These are phyloP conservation scores for Millerozyma miso DNA, from an alignment of 805 yeast species.

Conservation along the genomic window DNA sequence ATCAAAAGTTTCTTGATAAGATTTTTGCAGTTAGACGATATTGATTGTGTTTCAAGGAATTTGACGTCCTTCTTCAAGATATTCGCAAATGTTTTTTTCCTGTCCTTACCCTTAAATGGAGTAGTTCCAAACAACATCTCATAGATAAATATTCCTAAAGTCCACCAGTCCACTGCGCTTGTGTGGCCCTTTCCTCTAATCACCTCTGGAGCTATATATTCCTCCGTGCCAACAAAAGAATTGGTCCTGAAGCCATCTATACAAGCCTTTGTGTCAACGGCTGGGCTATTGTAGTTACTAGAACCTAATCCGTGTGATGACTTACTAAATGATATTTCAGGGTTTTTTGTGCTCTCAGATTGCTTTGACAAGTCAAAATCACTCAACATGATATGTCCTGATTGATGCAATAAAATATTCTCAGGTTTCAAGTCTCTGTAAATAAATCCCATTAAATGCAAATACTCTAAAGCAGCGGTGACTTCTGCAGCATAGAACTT, in stretches of 20 bases:
- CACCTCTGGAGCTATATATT: conserved; percentile 97
- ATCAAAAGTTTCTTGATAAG: conserved; percentile 76
- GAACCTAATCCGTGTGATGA: conserved; percentile 15
- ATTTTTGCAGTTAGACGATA: conserved; percentile 73
- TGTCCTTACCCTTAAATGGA: conserved; percentile 88
- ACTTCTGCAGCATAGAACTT: conserved; percentile 95
- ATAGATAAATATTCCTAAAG: conserved; percentile 84
- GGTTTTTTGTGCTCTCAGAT: conserved; percentile 70
- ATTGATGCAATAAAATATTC: conserved; percentile 87
- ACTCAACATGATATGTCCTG: conserved; percentile 96
- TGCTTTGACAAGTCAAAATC: conserved; percentile 96
- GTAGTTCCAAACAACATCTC: conserved; percentile 97
- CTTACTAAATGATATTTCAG: conserved; percentile 52
- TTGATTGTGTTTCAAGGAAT: conserved; percentile 64
- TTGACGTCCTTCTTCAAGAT: conserved; percentile 78
- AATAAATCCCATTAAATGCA: conserved; percentile 95
- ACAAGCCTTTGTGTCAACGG: conserved; percentile 89
- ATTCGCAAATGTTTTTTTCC: conserved; percentile 87
- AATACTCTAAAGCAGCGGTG: conserved; percentile 90
- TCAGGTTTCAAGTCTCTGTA: conserved; percentile 97
- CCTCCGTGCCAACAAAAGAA: conserved; percentile 98
- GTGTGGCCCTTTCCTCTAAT: conserved; percentile 97
- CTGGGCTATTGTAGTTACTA: conserved; percentile 44
- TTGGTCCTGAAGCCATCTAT: conserved; percentile 95
- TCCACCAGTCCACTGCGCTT: conserved; percentile 99